Conservation (phyloP, 1,284 basidiomycete species). For the Limonomyces culmigenus region DNA sequence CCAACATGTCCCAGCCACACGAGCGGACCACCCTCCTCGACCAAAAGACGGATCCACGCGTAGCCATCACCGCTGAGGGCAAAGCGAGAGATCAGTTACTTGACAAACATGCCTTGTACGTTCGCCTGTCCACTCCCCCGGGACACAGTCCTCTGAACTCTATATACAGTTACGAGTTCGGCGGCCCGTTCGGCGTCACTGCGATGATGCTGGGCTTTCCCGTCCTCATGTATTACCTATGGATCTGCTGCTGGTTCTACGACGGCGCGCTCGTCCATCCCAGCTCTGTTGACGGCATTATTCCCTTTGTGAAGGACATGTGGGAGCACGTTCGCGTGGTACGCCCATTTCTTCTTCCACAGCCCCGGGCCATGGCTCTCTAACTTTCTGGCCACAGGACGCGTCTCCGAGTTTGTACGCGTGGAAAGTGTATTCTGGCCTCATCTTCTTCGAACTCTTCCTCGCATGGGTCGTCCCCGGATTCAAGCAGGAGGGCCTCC, state of each 20-base stretch:
- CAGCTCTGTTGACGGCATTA: slow-evolving; percentile 50
- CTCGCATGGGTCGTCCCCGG: slow-evolving; percentile 88
- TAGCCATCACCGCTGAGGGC: slow-evolving; percentile 37
- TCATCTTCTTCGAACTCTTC: slow-evolving; percentile 80
- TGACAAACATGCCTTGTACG: slow-evolving; percentile 56
- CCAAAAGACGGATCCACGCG: background rate
- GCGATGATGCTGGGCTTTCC: slow-evolving; percentile 96
- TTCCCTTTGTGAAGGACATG: slow-evolving; percentile 74
- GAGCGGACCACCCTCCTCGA: background rate
- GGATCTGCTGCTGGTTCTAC: slow-evolving; percentile 96
- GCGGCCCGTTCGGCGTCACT: slow-evolving; percentile 80
- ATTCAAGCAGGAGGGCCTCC: slow-evolving; percentile 84
- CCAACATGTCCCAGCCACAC: background rate
- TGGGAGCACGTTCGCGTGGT: slow-evolving; percentile 71
- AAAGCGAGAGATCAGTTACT: slow-evolving; percentile 53
- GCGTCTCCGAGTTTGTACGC: slow-evolving; percentile 84
- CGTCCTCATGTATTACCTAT: slow-evolving; percentile 91
- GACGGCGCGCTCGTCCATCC: slow-evolving; percentile 79
- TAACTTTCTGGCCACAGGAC: slow-evolving; percentile 34
- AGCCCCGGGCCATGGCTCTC: background rate
- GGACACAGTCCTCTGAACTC: slow-evolving; percentile 7
- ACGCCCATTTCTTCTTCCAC: slow-evolving; percentile 12
- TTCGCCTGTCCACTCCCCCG: slow-evolving; percentile 1
- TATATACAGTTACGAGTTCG: slow-evolving; percentile 74
- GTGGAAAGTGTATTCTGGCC: slow-evolving; percentile 78